Evolutionary conservation across 2,329 filamentous ascomycete genomes (phyloP).

Genomic region (Paecilomyces niveus): DNA sequence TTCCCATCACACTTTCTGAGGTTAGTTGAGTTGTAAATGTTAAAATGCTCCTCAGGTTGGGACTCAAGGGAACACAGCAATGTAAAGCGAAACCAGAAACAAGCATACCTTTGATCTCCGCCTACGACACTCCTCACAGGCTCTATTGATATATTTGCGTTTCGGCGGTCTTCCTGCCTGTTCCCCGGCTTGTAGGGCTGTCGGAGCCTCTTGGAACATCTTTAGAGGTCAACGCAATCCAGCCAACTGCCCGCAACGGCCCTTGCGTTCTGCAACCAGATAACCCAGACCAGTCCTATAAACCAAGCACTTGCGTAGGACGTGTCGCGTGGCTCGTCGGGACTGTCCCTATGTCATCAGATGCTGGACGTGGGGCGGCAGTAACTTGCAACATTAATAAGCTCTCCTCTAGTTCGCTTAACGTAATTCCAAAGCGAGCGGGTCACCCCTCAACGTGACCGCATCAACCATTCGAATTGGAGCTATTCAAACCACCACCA

Average conservation of each 20-base stretch:
- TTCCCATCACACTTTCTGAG: constrained; percentile 23
- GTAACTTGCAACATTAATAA: no score
- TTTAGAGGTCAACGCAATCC: not conserved
- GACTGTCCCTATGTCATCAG: no score
- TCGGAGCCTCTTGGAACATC: not conserved
- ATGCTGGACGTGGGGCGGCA: no score
- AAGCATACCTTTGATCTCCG: constrained; percentile 27
- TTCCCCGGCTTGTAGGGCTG: not conserved
- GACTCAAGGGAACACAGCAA: not conserved
- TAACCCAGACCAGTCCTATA: not conserved
- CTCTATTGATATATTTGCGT: constrained; percentile 21
- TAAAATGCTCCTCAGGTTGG: no score
- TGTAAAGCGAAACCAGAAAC: not conserved
- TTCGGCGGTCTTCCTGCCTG: not conserved
- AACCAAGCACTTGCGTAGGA: not conserved
- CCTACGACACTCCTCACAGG: constrained; percentile 32
- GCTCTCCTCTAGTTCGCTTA: no score
- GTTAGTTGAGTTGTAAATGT: not conserved
- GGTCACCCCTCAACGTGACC: no score
- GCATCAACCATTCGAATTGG: no score
- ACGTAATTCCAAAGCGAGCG: no score
- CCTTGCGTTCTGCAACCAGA: not conserved
- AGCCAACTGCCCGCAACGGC: not conserved
- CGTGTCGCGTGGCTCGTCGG: no score
- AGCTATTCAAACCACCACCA: no score